Percentiles rank a stretch among this genome's conserved stretches.
These are phyloP conservation scores for Fusarium brevicatenulatum DNA, from an alignment of 2,329 filamentous ascomycete genomes.

Conservation along the genomic window DNA sequence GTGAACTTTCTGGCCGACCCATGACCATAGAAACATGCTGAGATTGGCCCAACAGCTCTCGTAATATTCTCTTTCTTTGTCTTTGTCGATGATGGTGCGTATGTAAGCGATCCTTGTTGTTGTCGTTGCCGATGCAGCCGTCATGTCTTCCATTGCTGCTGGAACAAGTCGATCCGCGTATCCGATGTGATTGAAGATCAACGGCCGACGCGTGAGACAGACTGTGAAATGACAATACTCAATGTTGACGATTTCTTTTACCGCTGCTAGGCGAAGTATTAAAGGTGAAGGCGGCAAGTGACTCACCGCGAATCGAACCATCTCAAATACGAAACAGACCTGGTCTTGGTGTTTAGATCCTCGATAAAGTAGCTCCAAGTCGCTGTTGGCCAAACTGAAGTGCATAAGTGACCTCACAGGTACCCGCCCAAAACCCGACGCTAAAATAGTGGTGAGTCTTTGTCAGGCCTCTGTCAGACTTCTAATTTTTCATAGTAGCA, in stretches of 20 bases:
- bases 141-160: neutral
- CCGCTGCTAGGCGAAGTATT: neutral
- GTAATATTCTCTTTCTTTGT: neutral
- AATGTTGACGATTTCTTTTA: no score
- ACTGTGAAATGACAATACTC: neutral
- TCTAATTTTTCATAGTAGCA: fast-evolving
- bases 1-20: slow-evolving; percentile 1
- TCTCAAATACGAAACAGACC: neutral
- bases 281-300: neutral
- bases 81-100: neutral
- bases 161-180: fast-evolving
- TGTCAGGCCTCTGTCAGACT: neutral
- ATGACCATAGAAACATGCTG: neutral
- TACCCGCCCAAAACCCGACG: neutral
- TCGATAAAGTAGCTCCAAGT: neutral
- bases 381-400: fast-evolving
- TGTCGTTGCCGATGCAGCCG: fast-evolving
- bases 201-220: fast-evolving
- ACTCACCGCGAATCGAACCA: neutral
- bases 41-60: neutral
- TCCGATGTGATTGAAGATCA: fast-evolving
- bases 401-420: fast-evolving
- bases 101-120: neutral
- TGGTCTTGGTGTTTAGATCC: neutral
- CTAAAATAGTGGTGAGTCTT: neutral